phyloP scores from a whole-genome alignment of 805 yeast species.

The Candida tammaniensis region DNA sequence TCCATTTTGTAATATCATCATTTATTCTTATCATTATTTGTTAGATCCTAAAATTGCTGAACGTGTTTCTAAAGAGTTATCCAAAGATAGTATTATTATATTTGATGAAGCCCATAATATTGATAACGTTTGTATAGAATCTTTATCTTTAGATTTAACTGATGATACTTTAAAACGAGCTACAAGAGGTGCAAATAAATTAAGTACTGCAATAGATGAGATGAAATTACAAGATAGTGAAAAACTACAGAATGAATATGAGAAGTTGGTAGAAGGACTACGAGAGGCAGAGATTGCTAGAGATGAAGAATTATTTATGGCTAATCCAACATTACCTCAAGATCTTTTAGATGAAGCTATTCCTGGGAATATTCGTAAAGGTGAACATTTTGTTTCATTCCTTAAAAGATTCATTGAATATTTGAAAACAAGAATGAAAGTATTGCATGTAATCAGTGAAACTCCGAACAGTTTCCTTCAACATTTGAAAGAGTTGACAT shows the following conservation, averaged over 20 bases:
- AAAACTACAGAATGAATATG: constrained; percentile 86
- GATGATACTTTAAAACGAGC: constrained; percentile 87
- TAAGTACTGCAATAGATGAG: constrained; percentile 79
- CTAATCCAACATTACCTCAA: constrained; percentile 81
- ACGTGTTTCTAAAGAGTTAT: constrained; percentile 86
- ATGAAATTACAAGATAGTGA: constrained; percentile 81
- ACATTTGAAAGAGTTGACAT: constrained; percentile 90
- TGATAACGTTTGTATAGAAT: constrained; percentile 97
- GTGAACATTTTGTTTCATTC: constrained; percentile 94
- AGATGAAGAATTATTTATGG: constrained; percentile 67
- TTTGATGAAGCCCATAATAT: constrained; percentile 99
- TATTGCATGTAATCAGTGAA: constrained; percentile 94
- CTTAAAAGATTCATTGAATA: constrained; percentile 91
- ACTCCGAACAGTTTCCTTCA: constrained; percentile 91
- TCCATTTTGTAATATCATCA: constrained; percentile 86
- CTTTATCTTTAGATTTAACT: constrained; percentile 86
- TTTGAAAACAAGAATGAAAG: constrained; percentile 95
- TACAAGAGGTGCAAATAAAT: constrained; percentile 76
- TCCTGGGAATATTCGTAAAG: constrained; percentile 96
- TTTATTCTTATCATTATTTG: constrained; percentile 94
- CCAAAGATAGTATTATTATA: constrained; percentile 89
- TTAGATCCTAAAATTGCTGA: constrained; percentile 97
- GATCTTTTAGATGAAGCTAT: constrained; percentile 89
- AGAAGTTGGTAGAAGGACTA: constrained; percentile 84
- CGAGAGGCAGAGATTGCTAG: constrained; percentile 72